phyloP scores from a whole-genome alignment of 805 yeast genomes.

The Jamesozyma hellenica region DNA sequence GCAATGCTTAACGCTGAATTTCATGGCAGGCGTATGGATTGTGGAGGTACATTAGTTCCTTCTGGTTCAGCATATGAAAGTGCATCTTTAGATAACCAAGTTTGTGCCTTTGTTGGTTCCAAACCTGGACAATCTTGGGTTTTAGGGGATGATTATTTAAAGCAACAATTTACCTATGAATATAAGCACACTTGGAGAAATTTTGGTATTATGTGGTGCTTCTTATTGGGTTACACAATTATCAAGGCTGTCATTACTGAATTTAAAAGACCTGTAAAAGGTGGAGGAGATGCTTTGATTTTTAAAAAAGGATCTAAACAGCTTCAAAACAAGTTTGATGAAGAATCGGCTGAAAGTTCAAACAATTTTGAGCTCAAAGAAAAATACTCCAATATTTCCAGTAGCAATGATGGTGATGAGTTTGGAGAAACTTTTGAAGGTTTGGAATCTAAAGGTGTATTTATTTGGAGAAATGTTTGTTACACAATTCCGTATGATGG shows the following conservation, averaged over 20 bases:
- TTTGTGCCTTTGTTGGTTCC: slow-evolving; percentile 48
- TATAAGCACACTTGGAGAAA: slow-evolving; percentile 49
- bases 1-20: slow-evolving; percentile 49
- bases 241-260: slow-evolving; percentile 26
- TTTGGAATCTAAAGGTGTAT: slow-evolving; percentile 38
- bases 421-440: slow-evolving; percentile 33
- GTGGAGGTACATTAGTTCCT: slow-evolving; percentile 41
- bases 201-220: slow-evolving; percentile 39
- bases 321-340: slow-evolving; percentile 26
- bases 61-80: slow-evolving; percentile 43
- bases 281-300: slow-evolving; percentile 34
- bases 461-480: slow-evolving; percentile 63
- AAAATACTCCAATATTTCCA: slow-evolving; percentile 4
- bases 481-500: slow-evolving; percentile 55
- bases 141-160: slow-evolving; percentile 41
- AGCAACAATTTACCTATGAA: slow-evolving; percentile 32
- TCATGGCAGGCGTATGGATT: slow-evolving; percentile 41
- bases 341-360: slow-evolving; percentile 12
- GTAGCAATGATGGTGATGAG: slow-evolving; percentile 6
- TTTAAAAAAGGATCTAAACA: slow-evolving; percentile 37
- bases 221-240: slow-evolving; percentile 23
- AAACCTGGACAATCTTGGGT: slow-evolving; percentile 36
- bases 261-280: slow-evolving; percentile 28
- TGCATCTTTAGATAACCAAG: slow-evolving; percentile 31
- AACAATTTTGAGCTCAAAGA: slow-evolving; percentile 9